These are phyloP conservation scores for Mycena sanguinolenta DNA, from an alignment of 768 basidiomycete genomes.

Conservation along the genomic window DNA sequence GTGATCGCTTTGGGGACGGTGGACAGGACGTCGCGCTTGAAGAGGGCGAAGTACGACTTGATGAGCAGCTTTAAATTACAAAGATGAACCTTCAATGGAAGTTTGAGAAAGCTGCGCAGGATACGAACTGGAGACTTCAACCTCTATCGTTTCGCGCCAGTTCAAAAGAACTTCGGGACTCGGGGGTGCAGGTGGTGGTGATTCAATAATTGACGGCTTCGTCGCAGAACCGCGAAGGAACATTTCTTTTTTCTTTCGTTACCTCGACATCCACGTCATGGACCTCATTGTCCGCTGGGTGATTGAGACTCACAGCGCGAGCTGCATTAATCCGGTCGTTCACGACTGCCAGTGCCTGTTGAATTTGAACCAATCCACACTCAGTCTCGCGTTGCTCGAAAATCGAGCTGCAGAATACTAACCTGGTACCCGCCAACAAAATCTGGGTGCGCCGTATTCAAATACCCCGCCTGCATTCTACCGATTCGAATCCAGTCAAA, in stretches of 20 bases:
- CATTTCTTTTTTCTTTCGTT: slow-evolving; percentile 90
- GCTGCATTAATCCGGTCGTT: slow-evolving; percentile 82
- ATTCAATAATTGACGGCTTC: slow-evolving; percentile 62
- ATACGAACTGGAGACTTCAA: slow-evolving; percentile 96
- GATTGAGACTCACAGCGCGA: slow-evolving; percentile 74
- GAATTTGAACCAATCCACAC: too few species aligned
- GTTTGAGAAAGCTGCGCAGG: background rate
- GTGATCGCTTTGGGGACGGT: slow-evolving; percentile 98
- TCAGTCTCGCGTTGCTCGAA: background rate
- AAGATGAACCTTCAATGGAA: background rate
- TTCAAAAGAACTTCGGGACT: slow-evolving; percentile 90
- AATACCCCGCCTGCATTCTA: too few species aligned
- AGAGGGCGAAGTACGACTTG: slow-evolving; percentile 96
- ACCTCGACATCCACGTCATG: slow-evolving; percentile 94
- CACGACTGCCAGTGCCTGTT: slow-evolving; percentile 89
- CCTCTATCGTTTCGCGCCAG: slow-evolving; percentile 97
- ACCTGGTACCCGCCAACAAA: slow-evolving; percentile 96
- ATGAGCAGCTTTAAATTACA: slow-evolving; percentile 95
- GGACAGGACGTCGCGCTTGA: slow-evolving; percentile 99
- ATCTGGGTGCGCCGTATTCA: slow-evolving; percentile 99
- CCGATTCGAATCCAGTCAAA: too few species aligned
- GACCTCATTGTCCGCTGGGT: slow-evolving; percentile 87
- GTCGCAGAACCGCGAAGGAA: too few species aligned
- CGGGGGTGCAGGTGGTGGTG: slow-evolving; percentile 90
- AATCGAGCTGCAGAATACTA: slow-evolving; percentile 10